Evolutionary conservation across 352 stramenopile genomes (phyloP), one percentile per base, ranked within the genome.

Genomic region (Blastocystis sp.): DNA sequence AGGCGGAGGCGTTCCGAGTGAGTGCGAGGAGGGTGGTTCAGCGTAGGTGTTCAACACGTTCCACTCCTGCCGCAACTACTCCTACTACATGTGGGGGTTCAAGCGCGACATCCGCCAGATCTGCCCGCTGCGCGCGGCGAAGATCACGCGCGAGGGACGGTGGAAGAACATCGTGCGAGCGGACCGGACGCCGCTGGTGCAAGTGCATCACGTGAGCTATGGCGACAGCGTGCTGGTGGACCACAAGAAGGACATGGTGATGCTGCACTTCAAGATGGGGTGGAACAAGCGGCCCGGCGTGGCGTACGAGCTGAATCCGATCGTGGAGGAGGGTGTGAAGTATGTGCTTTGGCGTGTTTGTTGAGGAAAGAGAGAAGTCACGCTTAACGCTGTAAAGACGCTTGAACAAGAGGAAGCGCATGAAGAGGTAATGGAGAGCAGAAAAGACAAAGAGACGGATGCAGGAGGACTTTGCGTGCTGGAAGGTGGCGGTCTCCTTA

Each of bases 131-230:
- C 70, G 48, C 21, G 59, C 40, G 45, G 40, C 2, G 0, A 52
- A 52, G 56, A 1, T 62, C 10, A 81, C 28, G 17, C 43, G 48
- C 11, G 70, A 65, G 3, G 40, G 21, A 19, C n/a, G 74, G 10
- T 64, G 28, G 53, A 84, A 84, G 53, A 40, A 53, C 9, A 67
- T 84, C 21, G 74, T 84, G 34, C 52, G 74, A 52, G 45, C 56
- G 21, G 38, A 53, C 14, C 7, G 17, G 2, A 84, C 53, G 9
- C 23, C 53, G 0, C 69, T 69, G n/a, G 74, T 67, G 17, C 52
- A 84, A 14, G 74, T 84, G 5, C 74, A 84, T 69, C 40, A 67
- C n/a, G 56, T 84, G 17, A 67, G 74, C 53, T 84, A 84, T 70
- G 74, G 21, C 1, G 41, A 70, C 14, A 45, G 21, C 2, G 2